Conservation (phyloP, 73 alveolate genomes). For the Tetrahymena borealis region DNA sequence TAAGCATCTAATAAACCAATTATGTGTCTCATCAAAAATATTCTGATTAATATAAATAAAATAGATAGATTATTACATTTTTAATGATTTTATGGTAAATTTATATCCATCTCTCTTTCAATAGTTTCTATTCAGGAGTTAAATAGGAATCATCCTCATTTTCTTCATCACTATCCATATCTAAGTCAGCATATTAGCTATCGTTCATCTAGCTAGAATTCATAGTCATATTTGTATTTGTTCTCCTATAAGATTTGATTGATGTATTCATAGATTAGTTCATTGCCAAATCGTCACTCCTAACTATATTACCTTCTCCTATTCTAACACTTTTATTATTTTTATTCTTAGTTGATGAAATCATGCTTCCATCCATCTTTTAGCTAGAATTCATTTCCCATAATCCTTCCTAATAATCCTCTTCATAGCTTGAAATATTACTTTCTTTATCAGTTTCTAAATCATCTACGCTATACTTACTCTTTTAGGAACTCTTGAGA, state of each 20-base stretch:
- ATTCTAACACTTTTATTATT: background rate
- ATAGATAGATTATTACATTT: background rate
- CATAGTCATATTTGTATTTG: background rate
- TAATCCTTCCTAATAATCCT: background rate
- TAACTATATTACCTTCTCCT: background rate
- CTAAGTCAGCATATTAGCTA: background rate
- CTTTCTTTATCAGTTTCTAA: background rate
- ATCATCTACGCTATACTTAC: background rate
- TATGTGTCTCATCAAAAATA: background rate
- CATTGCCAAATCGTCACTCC: background rate
- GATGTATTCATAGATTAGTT: background rate
- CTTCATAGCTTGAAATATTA: background rate
- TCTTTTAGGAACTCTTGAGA: background rate
- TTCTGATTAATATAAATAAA: background rate
- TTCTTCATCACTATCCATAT: background rate
- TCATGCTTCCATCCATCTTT: background rate
- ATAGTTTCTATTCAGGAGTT: background rate
- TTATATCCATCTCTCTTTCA: background rate
- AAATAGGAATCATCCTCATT: background rate
- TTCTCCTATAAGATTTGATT: background rate
- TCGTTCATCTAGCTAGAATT: background rate
- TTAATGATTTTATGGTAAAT: background rate
- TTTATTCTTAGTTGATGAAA: background rate
- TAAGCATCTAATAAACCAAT: background rate
- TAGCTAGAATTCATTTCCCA: background rate